phyloP scores from a whole-genome alignment of 768 basidiomycete species.

The Collybia mongolica region DNA sequence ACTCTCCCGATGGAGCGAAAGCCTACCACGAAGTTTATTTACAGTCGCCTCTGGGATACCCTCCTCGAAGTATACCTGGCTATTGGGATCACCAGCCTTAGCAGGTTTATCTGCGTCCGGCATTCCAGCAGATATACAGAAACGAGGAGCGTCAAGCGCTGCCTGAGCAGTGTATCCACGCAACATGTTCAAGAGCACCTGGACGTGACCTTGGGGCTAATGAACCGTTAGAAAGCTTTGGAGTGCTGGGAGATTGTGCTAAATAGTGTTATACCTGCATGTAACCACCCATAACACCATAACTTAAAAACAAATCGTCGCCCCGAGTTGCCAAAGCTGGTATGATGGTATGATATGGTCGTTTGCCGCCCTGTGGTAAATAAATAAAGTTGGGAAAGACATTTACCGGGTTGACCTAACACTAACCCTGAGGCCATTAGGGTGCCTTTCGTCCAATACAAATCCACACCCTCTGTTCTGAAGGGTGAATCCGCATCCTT shows the following conservation, averaged over 20 bases:
- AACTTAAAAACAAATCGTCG: slow-evolving; percentile 83
- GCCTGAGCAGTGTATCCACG: slow-evolving; percentile 87
- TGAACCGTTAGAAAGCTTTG: neutral
- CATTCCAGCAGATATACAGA: slow-evolving; percentile 89
- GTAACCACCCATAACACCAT: slow-evolving; percentile 90
- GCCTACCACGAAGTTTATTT: slow-evolving; percentile 62
- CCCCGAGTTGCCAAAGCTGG: slow-evolving; percentile 81
- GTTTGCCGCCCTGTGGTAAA: slow-evolving; percentile 65
- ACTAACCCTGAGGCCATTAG: slow-evolving; percentile 75
- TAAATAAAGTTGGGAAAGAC: neutral
- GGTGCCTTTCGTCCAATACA: slow-evolving; percentile 74
- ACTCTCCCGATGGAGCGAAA: neutral
- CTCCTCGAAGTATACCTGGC: slow-evolving; percentile 89
- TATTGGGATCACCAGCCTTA: slow-evolving; percentile 69
- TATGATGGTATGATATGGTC: slow-evolving; percentile 91
- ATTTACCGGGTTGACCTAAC: neutral
- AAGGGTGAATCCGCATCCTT: slow-evolving; percentile 93
- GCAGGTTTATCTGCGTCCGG: slow-evolving; percentile 52
- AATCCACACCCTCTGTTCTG: slow-evolving; percentile 94
- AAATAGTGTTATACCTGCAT: slow-evolving; percentile 60
- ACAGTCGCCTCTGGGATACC: slow-evolving; percentile 66
- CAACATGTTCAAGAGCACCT: slow-evolving; percentile 88
- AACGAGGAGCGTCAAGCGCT: slow-evolving; percentile 91
- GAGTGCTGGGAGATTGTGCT: neutral
- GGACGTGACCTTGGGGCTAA: slow-evolving; percentile 94